Percentiles rank a stretch among this genome's conserved stretches.
Conservation (phyloP, 768 basidiomycete genomes). For the Cubamyces sp. region DNA sequence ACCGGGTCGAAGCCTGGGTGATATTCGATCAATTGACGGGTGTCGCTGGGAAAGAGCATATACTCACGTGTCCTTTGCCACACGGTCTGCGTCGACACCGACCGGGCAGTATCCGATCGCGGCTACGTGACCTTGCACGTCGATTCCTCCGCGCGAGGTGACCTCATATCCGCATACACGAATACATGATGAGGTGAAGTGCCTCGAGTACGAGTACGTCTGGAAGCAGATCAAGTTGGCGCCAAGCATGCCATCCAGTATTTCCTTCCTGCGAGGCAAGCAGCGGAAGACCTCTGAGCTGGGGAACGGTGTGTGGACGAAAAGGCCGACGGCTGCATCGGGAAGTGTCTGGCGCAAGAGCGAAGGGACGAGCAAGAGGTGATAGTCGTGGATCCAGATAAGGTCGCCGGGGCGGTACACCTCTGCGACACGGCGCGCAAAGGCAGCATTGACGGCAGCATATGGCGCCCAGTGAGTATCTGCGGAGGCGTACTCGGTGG, state of each 20-base stretch:
- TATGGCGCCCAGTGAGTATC: constrained; percentile 84
- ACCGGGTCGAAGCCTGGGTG: constrained; percentile 65
- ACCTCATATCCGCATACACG: constrained; percentile 96
- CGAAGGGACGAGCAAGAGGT: constrained; percentile 88
- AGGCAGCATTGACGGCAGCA: constrained; percentile 81
- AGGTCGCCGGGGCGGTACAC: constrained; percentile 81
- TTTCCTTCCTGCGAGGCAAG: constrained; percentile 77
- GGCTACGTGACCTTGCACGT: constrained; percentile 84
- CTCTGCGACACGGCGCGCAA: constrained; percentile 74
- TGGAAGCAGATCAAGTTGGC: constrained; percentile 94
- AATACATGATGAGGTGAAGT: constrained; percentile 93
- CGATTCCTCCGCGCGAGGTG: constrained; percentile 62
- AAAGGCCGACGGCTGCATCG: constrained; percentile 81
- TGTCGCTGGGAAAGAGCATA: constrained; percentile 1
- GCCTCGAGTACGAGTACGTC: constrained; percentile 93
- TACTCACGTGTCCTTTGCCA: constrained; percentile 74
- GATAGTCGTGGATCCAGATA: constrained; percentile 95
- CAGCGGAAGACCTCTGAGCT: constrained; percentile 87
- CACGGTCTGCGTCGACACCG: constrained; percentile 91
- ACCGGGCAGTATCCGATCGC: constrained; percentile 91
- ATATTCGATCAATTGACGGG: constrained; percentile 3
- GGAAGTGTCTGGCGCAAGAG: constrained; percentile 75
- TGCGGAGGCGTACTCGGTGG: constrained; percentile 84
- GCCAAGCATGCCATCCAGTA: constrained; percentile 97
- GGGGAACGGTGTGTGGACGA: constrained; percentile 98